phyloP scores from a whole-genome alignment of 148 eudicot genomes.

The Chenopodium album region DNA sequence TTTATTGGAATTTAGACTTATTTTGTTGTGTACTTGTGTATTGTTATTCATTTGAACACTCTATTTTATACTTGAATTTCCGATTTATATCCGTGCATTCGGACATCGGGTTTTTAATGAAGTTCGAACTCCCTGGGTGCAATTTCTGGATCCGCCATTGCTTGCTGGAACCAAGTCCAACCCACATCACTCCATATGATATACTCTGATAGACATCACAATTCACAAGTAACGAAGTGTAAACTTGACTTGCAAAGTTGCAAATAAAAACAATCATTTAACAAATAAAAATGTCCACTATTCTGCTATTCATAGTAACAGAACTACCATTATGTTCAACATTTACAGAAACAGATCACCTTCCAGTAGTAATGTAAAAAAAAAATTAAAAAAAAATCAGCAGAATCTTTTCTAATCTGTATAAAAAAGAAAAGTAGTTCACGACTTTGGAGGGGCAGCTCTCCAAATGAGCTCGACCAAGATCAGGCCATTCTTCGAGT shows the following conservation, averaged over 20 bases:
- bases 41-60: too few relatives aligned
- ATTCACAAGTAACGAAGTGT: not conserved
- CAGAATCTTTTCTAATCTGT: not conserved
- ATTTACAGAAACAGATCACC: slow-evolving; percentile 18
- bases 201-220: not conserved
- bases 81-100: too few relatives aligned
- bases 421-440: not conserved
- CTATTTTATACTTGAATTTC: too few relatives aligned
- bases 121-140: too few relatives aligned
- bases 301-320: not conserved
- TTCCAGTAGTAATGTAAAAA: not conserved
- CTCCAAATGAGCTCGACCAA: slow-evolving; percentile 89
- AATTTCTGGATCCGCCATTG: not conserved
- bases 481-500: slow-evolving; percentile 76
- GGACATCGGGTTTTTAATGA: too few relatives aligned
- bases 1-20: too few relatives aligned
- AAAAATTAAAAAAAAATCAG: not conserved
- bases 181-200: too few relatives aligned
- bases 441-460: slow-evolving; percentile 34
- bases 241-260: not conserved
- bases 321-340: not conserved
- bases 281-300: not conserved
- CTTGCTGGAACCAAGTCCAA: not conserved
- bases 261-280: not conserved
- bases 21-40: too few relatives aligned